Conservation (phyloP, 2,329 filamentous ascomycete species). For the Coniochaeta pulveracea region DNA sequence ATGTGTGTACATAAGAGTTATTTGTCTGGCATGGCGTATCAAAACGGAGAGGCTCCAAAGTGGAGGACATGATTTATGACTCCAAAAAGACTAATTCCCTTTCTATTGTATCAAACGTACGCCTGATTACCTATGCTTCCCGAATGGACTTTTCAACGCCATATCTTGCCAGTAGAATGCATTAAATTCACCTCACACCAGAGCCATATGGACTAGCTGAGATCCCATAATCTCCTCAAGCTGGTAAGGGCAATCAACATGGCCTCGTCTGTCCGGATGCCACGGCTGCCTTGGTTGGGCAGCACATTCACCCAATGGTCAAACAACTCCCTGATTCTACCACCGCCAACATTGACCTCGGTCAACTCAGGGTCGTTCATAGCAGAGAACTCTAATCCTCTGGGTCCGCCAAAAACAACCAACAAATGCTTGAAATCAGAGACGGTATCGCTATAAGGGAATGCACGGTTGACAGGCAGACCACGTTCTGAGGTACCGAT, state of each 20-base stretch:
- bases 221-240: conserved; percentile 47
- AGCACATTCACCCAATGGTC: conserved; percentile 78
- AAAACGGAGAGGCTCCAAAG: no score
- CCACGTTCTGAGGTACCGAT: conserved; percentile 79
- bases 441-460: conserved; percentile 27
- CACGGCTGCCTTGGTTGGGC: conserved; percentile 70
- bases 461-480: conserved; percentile 32
- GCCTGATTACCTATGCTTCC: no score
- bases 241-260: conserved; percentile 65
- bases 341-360: conserved; percentile 50
- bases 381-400: conserved; percentile 67
- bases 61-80: no score
- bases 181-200: no score
- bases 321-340: conserved; percentile 59
- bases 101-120: no score
- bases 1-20: conserved; percentile 2
- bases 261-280: conserved; percentile 76
- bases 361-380: conserved; percentile 44
- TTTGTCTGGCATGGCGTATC: neutral
- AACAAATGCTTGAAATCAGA: conserved; percentile 58
- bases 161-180: no score
- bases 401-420: conserved; percentile 70
- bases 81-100: no score
- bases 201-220: conserved; percentile 12
- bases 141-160: no score